Evolutionary conservation across 176 grass and related monocot species (phyloP), one percentile per base, ranked within the genome.

Genomic region (Aegilops umbellulata): DNA sequence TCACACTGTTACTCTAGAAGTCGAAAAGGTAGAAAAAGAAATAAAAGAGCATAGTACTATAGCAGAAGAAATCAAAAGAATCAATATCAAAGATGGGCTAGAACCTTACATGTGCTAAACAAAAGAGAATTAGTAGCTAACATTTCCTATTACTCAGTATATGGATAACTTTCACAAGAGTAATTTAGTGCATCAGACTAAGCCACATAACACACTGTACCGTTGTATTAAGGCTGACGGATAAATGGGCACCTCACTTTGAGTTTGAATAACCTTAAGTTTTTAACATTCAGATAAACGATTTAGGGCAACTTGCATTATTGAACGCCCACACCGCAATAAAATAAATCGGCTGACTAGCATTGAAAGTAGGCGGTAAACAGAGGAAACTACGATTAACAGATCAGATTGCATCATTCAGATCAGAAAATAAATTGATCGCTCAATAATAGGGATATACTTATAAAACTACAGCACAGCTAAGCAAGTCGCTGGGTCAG

Each of bases 381-480:
- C 17, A 73, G 4, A 1, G 6, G 53, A 10, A 26, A 26, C 20
- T 55, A 66, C 7, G 35, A 85, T 29, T 15, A n/a, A 41, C 5
- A 76, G 19, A 76, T 36, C 14, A 41, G 3, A 85, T 44, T 15
- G 35, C 42, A 81, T 61, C 7, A 39, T 29, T 16, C 27, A 61
- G 2, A 22, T 17, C 6, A 61, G 25, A 60, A 61, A 60, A 65
- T 49, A 74, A 84, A 80, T 58, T 55, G 7, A 73, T 55, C 38
- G 12, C 42, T 42, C 11, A 20, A 58, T 3, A 15, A 57, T 10
- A 67, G 8, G 15, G 20, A n/a, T 29, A 90, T n/a, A n/a, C n/a
- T 90, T 29, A 90, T 90, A 70, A 77, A 82, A 63, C 11, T 72
- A 82, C 23, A 79, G 32, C 39, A 34, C 38, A 78, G 16, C 9